Evolutionary conservation across 192 early-diverging fungal genomes (phyloP).

Genomic region (Podochytrium sp.): DNA sequence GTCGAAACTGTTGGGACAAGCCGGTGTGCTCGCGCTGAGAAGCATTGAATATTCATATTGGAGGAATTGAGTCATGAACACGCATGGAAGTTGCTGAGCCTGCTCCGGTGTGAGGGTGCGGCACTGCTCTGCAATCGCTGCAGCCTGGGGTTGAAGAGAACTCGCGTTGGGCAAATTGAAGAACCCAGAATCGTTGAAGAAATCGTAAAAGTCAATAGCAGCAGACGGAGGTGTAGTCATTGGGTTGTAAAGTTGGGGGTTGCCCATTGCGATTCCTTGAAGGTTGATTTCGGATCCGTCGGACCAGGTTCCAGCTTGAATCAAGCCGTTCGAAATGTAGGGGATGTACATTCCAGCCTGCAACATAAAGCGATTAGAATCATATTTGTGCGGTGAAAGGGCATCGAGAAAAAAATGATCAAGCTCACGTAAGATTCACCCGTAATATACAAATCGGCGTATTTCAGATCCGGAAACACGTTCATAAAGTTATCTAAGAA

Average conservation of each 20-base stretch:
- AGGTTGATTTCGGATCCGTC: constrained; percentile 44
- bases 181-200: neutral
- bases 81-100: neutral
- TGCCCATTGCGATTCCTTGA: constrained; percentile 56
- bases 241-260: constrained; percentile 36
- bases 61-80: neutral
- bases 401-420: no score
- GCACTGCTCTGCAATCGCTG: neutral
- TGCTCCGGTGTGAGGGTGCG: neutral
- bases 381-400: no score
- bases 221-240: neutral
- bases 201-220: neutral
- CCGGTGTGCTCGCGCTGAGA: neutral
- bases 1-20: no score
- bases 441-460: constrained; percentile 64
- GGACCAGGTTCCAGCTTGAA: neutral
- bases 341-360: constrained; percentile 22
- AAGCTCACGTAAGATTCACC: constrained; percentile 40
- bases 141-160: constrained; percentile 34
- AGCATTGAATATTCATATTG: neutral
- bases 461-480: constrained; percentile 55
- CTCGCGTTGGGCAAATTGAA: neutral
- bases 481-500: constrained; percentile 37
- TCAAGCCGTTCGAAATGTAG: neutral
- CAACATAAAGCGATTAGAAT: no score